Conservation (phyloP, 345 rosid species). For the Acer saccharum region DNA sequence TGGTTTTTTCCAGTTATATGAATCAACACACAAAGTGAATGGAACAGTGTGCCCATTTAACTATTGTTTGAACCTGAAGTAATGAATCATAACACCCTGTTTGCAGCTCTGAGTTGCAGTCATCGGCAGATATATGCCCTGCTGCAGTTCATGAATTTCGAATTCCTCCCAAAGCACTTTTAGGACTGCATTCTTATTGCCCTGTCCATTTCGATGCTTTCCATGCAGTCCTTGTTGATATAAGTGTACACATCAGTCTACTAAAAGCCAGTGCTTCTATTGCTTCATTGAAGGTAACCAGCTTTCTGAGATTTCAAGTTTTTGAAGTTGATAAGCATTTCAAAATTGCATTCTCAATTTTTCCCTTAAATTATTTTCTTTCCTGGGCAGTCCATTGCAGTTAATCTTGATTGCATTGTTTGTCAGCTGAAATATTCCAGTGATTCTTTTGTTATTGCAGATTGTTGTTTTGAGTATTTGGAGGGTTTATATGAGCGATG, state of each 20-base stretch:
- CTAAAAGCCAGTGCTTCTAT: slow-evolving; percentile 54
- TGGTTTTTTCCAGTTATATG: background rate
- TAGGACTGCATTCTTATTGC: slow-evolving; percentile 91
- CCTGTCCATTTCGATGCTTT: slow-evolving; percentile 91
- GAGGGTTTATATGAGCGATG: slow-evolving; percentile 52
- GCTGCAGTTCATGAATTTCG: slow-evolving; percentile 84
- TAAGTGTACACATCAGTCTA: slow-evolving; percentile 73
- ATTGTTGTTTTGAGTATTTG: slow-evolving; percentile 37
- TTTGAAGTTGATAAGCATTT: background rate
- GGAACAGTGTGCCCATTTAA: slow-evolving; percentile 6
- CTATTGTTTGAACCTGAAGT: slow-evolving; percentile 8
- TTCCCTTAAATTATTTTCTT: background rate
- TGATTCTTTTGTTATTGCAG: slow-evolving; percentile 31
- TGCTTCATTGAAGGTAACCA: slow-evolving; percentile 43
- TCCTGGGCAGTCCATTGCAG: background rate
- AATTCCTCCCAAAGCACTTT: slow-evolving; percentile 90
- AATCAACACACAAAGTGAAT: background rate
- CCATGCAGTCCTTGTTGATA: slow-evolving; percentile 83
- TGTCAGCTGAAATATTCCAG: slow-evolving; percentile 40
- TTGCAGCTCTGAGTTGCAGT: slow-evolving; percentile 53
- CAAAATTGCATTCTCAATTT: background rate
- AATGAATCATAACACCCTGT: slow-evolving; percentile 6
- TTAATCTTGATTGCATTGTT: background rate
- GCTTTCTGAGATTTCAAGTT: slow-evolving; percentile 47
- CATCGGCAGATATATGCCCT: slow-evolving; percentile 53